These are phyloP conservation scores for Eragrostis tef DNA, from an alignment of 202 grass and related monocot genomes.

Conservation along the genomic window DNA sequence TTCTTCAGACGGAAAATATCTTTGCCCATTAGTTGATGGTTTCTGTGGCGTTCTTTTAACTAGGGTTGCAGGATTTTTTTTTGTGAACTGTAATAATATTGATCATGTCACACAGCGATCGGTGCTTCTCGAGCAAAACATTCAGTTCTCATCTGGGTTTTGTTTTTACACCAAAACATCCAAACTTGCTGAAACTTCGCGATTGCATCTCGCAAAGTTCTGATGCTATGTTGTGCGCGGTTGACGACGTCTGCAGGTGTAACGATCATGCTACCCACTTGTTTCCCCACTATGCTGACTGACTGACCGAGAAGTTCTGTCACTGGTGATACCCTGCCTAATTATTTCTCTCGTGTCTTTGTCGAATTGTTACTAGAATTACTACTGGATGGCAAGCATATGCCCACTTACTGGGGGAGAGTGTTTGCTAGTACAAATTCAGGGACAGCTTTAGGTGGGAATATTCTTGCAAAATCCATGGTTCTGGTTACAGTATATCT, in stretches of 20 bases:
- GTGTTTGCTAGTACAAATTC: constrained; percentile 25
- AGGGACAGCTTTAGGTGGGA: constrained; percentile 8
- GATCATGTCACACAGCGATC: background rate
- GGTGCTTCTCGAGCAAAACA: background rate
- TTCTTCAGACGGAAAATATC: background rate
- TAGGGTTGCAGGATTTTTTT: background rate
- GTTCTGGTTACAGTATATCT: background rate
- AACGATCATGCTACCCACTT: background rate
- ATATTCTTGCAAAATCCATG: constrained; percentile 47
- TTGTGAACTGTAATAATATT: background rate
- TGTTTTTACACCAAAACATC: background rate
- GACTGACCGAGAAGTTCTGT: background rate
- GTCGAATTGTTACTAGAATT: constrained; percentile 20
- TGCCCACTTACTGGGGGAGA: constrained; percentile 25
- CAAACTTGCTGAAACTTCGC: background rate
- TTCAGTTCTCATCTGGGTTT: background rate
- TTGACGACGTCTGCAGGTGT: constrained; percentile 15
- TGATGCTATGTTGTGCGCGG: background rate
- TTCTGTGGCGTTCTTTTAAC: constrained; percentile 11
- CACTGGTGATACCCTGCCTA: background rate
- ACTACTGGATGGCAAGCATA: background rate
- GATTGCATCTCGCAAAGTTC: background rate
- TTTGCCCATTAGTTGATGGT: background rate
- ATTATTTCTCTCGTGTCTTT: constrained; percentile 26
- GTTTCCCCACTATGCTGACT: background rate